Base-by-base conservation (phyloP, 768 basidiomycete species). In the Chiua virens region DNA sequence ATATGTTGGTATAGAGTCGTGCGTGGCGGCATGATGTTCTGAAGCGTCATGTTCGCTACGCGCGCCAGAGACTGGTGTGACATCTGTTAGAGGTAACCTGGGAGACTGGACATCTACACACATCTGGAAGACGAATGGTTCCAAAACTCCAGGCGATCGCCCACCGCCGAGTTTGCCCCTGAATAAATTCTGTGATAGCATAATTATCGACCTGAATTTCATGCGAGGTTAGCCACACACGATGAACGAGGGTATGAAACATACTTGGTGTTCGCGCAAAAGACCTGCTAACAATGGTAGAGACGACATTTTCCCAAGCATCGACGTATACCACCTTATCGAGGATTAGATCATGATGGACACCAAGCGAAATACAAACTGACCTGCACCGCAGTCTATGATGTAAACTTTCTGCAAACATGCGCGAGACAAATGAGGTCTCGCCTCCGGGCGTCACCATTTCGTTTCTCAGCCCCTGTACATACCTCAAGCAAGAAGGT, bases 391-490 rank as follows among this genome's bases (percentile, higher is more conserved):
- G 71, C 3, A 66, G 64, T n/a, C 72, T 58, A 18, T 80, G 59
- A 4, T 56, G 39, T 10, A 81, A 44, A 57, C 90, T 93, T 69
- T 98, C 95, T 3, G 68, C 56, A 1, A 98, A 77, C 80, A 99
- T 95, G 41, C 71, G 70, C 2, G 72, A 63, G 1, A 98, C 87
- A 55, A 99, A 98, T 0, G 68, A 73, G 0, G 76, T 77, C 67
- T 98, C 96, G 0, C 97, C 97, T 7, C 96, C 96, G 0, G 78
- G 71, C 1, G 90, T 87, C 47, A 99, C 85, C 85, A 97, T 91
- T 69, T 98, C 96, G 23, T 83, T 79, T 9, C n/a, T 83, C 80
- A 3, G 90, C 82, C 0, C 92, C 96, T 0, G 93, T 96, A 60
- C 92, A 95, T 3, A 85, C 81, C 92, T 93, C 46, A 41, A 41